These are phyloP conservation scores for Haberlea rhodopensis DNA, from an alignment of 257 asterid species.

Conservation along the genomic window DNA sequence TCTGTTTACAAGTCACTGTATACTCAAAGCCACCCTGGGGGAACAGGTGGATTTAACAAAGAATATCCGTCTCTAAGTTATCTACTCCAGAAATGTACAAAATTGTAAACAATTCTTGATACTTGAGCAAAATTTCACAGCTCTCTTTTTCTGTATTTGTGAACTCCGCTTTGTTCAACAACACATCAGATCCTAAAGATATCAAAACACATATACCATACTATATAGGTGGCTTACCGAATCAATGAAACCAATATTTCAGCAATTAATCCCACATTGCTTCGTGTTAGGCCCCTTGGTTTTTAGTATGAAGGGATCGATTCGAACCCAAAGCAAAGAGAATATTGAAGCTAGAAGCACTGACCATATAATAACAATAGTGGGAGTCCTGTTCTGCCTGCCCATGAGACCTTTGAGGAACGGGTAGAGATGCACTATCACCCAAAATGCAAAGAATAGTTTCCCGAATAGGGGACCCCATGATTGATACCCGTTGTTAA, in stretches of 20 bases:
- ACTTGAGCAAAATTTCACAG: conserved; percentile 31
- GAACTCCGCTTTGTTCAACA: conserved; percentile 27
- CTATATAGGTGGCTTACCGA: conserved; percentile 13
- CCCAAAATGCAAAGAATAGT: conserved; percentile 94
- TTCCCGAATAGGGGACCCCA: conserved; percentile 95
- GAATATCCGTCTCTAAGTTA: conserved; percentile 17
- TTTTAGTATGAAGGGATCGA: conserved; percentile 69
- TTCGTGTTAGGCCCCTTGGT: conserved; percentile 81
- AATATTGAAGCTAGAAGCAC: conserved; percentile 85
- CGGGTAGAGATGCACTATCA: conserved; percentile 85
- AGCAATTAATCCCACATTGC: conserved; percentile 84
- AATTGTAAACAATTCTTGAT: conserved; percentile 29
- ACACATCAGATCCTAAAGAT: conserved; percentile 30
- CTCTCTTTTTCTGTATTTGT: conserved; percentile 33
- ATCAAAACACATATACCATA: conserved; percentile 20
- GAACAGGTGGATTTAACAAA: neutral
- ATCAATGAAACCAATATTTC: conserved; percentile 29
- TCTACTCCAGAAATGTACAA: conserved; percentile 29
- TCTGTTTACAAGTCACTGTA: no score
- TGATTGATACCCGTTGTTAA: conserved; percentile 75
- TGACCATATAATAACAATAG: conserved; percentile 86
- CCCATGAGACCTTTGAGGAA: conserved; percentile 95
- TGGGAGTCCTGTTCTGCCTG: conserved; percentile 82
- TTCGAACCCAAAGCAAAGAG: conserved; percentile 86
- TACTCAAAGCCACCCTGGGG: neutral